Evolutionary conservation across 202 grass and related monocot species (phyloP).

Genomic region (Setaria italica): DNA sequence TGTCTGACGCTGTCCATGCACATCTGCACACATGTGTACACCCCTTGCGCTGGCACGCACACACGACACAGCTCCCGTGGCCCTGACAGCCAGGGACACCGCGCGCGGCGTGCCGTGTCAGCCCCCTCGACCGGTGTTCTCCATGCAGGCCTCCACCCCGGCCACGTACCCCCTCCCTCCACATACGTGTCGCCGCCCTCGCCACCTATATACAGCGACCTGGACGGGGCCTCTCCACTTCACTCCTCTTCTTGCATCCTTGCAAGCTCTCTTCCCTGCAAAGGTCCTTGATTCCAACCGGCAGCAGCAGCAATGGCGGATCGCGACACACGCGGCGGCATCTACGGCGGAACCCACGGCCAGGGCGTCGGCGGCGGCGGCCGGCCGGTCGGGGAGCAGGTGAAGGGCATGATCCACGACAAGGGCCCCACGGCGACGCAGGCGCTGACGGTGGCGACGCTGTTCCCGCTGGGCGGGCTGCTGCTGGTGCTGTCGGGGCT

Average conservation of each 20-base stretch:
- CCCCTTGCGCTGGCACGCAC: constrained; percentile 35
- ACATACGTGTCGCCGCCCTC: constrained; percentile 70
- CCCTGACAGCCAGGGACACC: constrained; percentile 19
- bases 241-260: not conserved
- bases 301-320: constrained; percentile 52
- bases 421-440: constrained; percentile 76
- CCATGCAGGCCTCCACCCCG: constrained; percentile 51
- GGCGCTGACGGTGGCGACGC: constrained; percentile 78
- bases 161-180: constrained; percentile 59
- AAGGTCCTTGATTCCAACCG: not conserved
- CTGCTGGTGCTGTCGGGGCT: constrained; percentile 79
- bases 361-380: constrained; percentile 10
- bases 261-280: not conserved
- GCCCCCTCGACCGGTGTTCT: constrained; percentile 39
- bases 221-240: not conserved
- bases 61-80: not conserved
- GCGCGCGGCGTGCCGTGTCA: constrained; percentile 40
- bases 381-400: constrained; percentile 31
- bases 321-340: constrained; percentile 32
- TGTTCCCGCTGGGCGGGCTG: constrained; percentile 89
- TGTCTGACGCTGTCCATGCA: constrained; percentile 32
- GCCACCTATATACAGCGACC: constrained; percentile 44
- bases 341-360: constrained; percentile 23
- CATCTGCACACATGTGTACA: not conserved
- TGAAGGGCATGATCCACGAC: constrained; percentile 67